Percentiles rank a stretch among this genome's conserved stretches.
These are phyloP conservation scores for Amanita exitialis DNA, from an alignment of 768 basidiomycete genomes.

Conservation along the genomic window DNA sequence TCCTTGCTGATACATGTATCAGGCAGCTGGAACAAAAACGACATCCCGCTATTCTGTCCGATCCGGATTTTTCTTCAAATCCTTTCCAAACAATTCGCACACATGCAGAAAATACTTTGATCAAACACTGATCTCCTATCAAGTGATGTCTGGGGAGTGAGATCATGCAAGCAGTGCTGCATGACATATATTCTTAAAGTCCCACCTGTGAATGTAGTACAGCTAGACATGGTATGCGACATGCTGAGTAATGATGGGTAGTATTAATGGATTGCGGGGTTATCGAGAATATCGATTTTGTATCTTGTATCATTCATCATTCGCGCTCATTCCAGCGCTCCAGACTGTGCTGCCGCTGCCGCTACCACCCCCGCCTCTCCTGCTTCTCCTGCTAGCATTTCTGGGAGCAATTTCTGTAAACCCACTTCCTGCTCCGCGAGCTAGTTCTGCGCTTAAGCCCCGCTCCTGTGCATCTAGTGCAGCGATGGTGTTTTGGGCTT, in stretches of 20 bases:
- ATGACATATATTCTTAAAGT: not conserved
- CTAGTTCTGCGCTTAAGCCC: constrained; percentile 60
- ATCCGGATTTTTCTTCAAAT: constrained; percentile 52
- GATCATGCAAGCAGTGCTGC: not conserved
- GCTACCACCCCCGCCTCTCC: constrained; percentile 53
- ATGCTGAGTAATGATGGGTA: not conserved
- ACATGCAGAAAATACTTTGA: constrained; percentile 69
- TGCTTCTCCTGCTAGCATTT: constrained; percentile 45
- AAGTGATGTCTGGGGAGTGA: not conserved
- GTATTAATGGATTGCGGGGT: not conserved
- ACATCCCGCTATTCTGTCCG: constrained; percentile 59
- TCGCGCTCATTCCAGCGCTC: constrained; percentile 75
- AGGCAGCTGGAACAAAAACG: constrained; percentile 62
- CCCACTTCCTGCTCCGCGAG: constrained; percentile 61
- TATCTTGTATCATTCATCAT: constrained; percentile 29
- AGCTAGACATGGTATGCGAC: not conserved
- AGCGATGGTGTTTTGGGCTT: constrained; percentile 67
- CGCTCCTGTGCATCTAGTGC: constrained; percentile 77
- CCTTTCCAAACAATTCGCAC: constrained; percentile 74
- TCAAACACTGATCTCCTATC: constrained; percentile 32
- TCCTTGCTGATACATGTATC: constrained; percentile 2
- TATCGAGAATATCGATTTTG: not conserved
- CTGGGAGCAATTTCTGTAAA: constrained; percentile 68
- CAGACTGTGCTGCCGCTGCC: constrained; percentile 74
- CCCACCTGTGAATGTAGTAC: not conserved